phyloP scores from a whole-genome alignment of 352 stramenopile species.

The Peronospora tabacina region DNA sequence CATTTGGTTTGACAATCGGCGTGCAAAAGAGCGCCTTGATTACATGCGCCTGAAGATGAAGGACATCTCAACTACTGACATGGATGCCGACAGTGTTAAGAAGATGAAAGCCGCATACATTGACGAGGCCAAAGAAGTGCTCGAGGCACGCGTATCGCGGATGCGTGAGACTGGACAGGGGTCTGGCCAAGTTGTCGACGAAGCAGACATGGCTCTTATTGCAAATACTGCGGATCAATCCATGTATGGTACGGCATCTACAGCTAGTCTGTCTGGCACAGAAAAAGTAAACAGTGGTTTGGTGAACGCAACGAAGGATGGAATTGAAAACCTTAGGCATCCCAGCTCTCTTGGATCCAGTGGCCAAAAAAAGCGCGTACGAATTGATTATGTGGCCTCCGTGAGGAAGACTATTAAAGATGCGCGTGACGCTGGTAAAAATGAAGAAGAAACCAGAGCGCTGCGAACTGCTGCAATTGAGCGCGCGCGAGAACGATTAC shows the following conservation, averaged over 20 bases:
- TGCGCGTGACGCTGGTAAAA: conserved; percentile 63
- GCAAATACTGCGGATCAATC: conserved; percentile 34
- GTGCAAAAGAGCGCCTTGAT: conserved; percentile 76
- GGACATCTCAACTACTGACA: conserved; percentile 72
- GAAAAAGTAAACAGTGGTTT: conserved; percentile 21
- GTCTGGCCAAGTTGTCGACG: conserved; percentile 66
- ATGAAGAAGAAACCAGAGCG: conserved; percentile 68
- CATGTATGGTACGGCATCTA: conserved; percentile 35
- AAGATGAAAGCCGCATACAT: conserved; percentile 86
- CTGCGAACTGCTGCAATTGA: conserved; percentile 69
- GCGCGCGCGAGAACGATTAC: conserved; percentile 59
- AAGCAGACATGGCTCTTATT: conserved; percentile 65
- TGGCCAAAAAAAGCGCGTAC: conserved; percentile 73
- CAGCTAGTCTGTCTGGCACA: conserved; percentile 23
- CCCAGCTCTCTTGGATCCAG: conserved; percentile 10
- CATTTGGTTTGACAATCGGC: conserved; percentile 85
- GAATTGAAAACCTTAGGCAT: conserved; percentile 15
- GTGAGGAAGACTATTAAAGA: conserved; percentile 76
- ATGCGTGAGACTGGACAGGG: conserved; percentile 71
- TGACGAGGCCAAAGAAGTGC: conserved; percentile 82
- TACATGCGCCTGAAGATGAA: conserved; percentile 89
- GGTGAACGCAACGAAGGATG: conserved; percentile 15
- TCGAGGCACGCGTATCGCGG: conserved; percentile 72
- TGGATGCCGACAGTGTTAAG: conserved; percentile 81
- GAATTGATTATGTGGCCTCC: conserved; percentile 81